Evolutionary conservation across 1,284 basidiomycete species (phyloP).

Genomic region (Laetiporus sulphureus): DNA sequence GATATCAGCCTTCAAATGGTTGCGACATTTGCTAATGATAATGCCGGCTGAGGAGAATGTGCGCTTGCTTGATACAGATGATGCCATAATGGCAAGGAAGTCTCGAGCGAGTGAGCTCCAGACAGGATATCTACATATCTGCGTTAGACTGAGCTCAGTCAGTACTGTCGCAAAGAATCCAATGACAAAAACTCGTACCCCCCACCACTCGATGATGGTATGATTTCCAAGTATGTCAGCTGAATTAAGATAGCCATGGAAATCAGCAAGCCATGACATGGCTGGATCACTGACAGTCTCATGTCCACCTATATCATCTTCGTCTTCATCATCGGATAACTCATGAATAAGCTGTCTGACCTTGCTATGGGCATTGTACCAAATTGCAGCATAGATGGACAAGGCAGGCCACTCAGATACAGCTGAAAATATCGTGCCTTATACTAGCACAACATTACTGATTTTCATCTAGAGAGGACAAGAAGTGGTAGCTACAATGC

Average conservation of each 20-base stretch:
- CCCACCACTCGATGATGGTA: conserved; percentile 27
- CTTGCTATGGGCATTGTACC: not conserved
- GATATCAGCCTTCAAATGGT: conserved; percentile 31
- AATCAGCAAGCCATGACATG: conserved; percentile 5
- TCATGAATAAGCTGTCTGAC: not conserved
- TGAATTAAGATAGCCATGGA: conserved; percentile 19
- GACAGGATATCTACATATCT: conserved; percentile 8
- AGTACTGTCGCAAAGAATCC: not conserved
- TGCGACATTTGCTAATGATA: conserved; percentile 31
- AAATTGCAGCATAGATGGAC: not conserved
- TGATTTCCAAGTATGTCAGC: conserved; percentile 17
- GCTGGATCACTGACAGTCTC: not conserved
- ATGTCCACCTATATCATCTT: not conserved
- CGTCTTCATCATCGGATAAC: conserved; percentile 6
- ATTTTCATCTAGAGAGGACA: not conserved
- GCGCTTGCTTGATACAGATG: conserved; percentile 13
- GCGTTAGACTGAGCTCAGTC: conserved; percentile 9
- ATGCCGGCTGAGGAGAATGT: conserved; percentile 19
- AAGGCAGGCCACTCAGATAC: not conserved
- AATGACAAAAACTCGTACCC: conserved; percentile 15
- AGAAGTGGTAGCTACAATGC: not conserved
- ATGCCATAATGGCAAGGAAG: conserved; percentile 15
- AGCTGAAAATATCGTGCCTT: not conserved
- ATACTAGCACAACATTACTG: not conserved
- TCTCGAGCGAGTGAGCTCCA: conserved; percentile 15